Evolutionary conservation across 2,329 filamentous ascomycete species (phyloP), one percentile per base, ranked within the genome.

Genomic region (Diaporthe sp.): DNA sequence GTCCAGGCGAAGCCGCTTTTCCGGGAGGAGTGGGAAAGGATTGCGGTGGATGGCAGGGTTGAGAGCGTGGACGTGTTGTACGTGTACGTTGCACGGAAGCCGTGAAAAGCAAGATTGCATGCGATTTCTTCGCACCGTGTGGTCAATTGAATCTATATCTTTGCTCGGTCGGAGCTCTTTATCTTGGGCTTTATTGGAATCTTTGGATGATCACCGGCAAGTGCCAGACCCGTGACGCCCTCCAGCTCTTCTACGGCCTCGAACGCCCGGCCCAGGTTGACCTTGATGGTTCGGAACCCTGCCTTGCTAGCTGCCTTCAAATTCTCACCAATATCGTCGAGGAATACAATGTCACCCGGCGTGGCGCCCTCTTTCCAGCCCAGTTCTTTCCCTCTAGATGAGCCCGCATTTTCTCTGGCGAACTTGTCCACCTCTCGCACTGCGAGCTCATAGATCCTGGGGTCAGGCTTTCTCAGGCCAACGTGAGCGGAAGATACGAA

Each of bases 321-420:
- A 81, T 99, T 99, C 83, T 96, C 92, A 2, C 97, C 97, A 81
- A 99, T 98, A 79, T 98, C 96, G 81, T 98, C 97, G 66, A 98
- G 84, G 81, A 99, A 99, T 6, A 97, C 84, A 58, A 98, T 86
- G 72, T 98, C 94, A 0, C 85, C 85, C 0, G 93, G 85, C 72
- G 85, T 82, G 12, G 97, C 86, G 0, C 88, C 85, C 8, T 85
- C 83, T 22, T 82, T 82, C 86, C 88, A 89, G 5, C 87, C 87
- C 47, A 83, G 77, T 12, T 76, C 78, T 76, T 77, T 78, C 0
- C 85, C 86, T 76, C 85, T 81, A 50, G 81, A 78, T 22, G 84
- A 83, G 4, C 77, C 72, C 3, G 85, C 85, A 63, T 90, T 91
- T 32, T 85, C 82, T 79, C 84, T 87, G 1, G 92, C 91, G 77